Percentiles rank a stretch among this genome's conserved stretches.
Evolutionary conservation across 257 asterid species (phyloP).

Genomic region (Linaria vulgaris): DNA sequence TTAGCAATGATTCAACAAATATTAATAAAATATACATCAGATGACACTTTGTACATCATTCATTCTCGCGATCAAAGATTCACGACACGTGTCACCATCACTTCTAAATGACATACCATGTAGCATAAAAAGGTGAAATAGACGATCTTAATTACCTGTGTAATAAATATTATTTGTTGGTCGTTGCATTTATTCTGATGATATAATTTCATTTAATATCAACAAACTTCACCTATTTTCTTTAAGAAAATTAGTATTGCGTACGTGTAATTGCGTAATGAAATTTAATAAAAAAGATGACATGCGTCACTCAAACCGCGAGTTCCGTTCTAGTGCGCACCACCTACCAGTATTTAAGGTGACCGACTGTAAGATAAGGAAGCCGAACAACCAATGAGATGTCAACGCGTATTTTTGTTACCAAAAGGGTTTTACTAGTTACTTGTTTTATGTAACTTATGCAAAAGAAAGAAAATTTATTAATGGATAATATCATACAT

Average conservation of each 20-base stretch:
- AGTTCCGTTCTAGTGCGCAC: background rate
- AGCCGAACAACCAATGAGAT: background rate
- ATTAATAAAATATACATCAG: no score
- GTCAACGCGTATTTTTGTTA: background rate
- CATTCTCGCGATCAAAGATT: no score
- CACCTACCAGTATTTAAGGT: background rate
- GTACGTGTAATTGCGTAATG: background rate
- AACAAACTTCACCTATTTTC: background rate
- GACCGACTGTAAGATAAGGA: background rate
- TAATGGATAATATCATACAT: background rate
- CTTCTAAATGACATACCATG: no score
- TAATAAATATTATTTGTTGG: background rate
- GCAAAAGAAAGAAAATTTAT: background rate
- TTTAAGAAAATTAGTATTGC: background rate
- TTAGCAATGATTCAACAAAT: no score
- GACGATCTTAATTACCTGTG: no score
- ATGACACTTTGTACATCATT: no score
- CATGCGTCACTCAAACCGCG: background rate
- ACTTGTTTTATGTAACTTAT: background rate
- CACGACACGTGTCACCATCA: no score
- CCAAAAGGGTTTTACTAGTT: background rate
- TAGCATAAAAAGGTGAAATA: no score
- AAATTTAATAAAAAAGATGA: background rate
- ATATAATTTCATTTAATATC: background rate
- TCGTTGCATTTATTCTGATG: background rate